These are phyloP conservation scores for Heliocybe sulcata DNA, from an alignment of 1,284 basidiomycete species.

Conservation along the genomic window DNA sequence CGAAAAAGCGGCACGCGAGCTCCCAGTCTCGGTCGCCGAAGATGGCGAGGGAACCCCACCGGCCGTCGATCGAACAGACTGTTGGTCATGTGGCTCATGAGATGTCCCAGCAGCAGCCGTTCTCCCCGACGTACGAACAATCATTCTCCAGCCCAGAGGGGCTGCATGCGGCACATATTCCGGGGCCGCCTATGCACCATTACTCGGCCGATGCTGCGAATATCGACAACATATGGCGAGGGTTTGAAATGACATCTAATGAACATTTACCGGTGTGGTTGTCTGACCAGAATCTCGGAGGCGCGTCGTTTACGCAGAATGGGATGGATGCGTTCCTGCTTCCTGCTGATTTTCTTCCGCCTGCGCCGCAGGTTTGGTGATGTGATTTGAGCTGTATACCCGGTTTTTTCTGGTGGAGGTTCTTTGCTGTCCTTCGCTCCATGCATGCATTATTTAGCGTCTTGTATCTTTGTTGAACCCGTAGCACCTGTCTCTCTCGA, in stretches of 20 bases:
- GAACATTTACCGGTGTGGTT: conserved; percentile 79
- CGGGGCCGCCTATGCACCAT: conserved; percentile 15
- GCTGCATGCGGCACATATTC: conserved; percentile 23
- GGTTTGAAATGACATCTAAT: conserved; percentile 59
- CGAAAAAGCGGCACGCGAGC: conserved; percentile 55
- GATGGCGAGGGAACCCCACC: conserved; percentile 39
- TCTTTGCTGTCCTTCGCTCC: background rate
- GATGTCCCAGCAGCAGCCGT: conserved; percentile 21
- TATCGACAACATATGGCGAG: conserved; percentile 69
- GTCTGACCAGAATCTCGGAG: conserved; percentile 72
- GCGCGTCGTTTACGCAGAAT: conserved; percentile 64
- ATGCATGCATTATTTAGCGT: background rate
- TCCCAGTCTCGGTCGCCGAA: conserved; percentile 56
- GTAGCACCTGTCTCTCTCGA: background rate
- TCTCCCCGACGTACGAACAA: conserved; percentile 26
- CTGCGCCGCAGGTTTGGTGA: conserved; percentile 68
- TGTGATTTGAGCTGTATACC: conserved; percentile 4
- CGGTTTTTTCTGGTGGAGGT: background rate
- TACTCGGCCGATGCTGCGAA: conserved; percentile 32
- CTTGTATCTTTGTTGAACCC: background rate
- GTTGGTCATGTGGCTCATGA: conserved; percentile 6
- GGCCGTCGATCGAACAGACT: conserved; percentile 13
- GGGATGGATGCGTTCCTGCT: conserved; percentile 80
- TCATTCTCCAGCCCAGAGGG: conserved; percentile 41
- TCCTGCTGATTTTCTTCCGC: conserved; percentile 63